Conservation (phyloP, 2,329 filamentous ascomycete genomes). For the Parasarocladium wereldwijsianum region DNA sequence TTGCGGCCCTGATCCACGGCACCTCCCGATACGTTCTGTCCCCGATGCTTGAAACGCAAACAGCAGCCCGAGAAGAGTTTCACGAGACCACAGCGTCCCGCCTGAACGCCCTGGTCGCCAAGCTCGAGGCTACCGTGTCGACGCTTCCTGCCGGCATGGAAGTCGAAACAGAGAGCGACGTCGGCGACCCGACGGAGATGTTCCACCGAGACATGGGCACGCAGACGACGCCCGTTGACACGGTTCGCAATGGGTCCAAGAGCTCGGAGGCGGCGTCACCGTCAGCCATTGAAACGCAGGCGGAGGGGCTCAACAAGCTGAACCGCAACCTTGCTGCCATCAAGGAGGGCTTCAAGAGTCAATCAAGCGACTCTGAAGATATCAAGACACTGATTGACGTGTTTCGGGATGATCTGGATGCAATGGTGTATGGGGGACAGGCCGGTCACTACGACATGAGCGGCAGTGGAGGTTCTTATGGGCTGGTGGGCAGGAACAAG, state of each 20-base stretch:
- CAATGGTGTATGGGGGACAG: conserved; percentile 31
- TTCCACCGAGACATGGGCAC: conserved; percentile 72
- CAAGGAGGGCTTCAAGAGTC: conserved; percentile 25
- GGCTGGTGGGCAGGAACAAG: conserved; percentile 18
- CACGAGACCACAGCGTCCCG: conserved; percentile 31
- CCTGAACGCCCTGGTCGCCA: conserved; percentile 29
- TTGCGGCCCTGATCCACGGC: conserved; percentile 54
- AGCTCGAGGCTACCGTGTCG: conserved; percentile 44
- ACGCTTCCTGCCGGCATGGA: conserved; percentile 31
- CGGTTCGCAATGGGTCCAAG: conserved; percentile 3
- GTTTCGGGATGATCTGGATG: conserved; percentile 52
- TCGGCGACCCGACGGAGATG: conserved; percentile 57
- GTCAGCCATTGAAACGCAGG: conserved; percentile 19
- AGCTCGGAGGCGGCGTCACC: conserved; percentile 4
- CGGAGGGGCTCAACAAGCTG: conserved; percentile 26
- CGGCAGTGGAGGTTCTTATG: not conserved
- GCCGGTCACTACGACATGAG: conserved; percentile 8
- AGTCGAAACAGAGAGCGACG: conserved; percentile 22
- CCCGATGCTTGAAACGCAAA: conserved; percentile 41
- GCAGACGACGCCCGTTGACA: conserved; percentile 43
- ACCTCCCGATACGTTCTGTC: conserved; percentile 53
- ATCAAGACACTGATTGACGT: conserved; percentile 38
- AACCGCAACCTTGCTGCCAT: conserved; percentile 25
- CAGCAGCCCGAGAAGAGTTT: conserved; percentile 36
- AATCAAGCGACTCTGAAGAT: conserved; percentile 34